Percentiles rank a stretch among this genome's conserved stretches.
Evolutionary conservation across 1,284 basidiomycete genomes (phyloP).

Genomic region (Rhodotorula sp.): DNA sequence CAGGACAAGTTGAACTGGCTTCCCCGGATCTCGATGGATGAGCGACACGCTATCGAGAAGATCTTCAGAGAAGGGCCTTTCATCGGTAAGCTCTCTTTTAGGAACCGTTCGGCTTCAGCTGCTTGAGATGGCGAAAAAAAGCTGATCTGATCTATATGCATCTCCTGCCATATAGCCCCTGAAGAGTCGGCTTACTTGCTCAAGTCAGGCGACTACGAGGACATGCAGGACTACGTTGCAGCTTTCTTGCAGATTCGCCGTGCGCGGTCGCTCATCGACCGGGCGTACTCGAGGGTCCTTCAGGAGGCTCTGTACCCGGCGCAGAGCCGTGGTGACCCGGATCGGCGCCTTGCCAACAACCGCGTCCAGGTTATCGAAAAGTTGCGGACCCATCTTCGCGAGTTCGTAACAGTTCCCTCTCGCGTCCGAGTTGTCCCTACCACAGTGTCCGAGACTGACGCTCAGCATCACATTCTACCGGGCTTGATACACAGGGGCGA

Average conservation of each 20-base stretch:
- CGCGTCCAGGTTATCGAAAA: neutral
- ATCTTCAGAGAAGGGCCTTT: neutral
- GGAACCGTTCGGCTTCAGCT: too few species aligned
- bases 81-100: neutral
- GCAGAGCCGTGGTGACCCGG: neutral
- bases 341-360: neutral
- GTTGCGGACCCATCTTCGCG: neutral
- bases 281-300: neutral
- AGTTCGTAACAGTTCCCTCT: neutral
- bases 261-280: neutral
- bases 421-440: too few species aligned
- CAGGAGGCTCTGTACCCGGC: neutral
- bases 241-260: neutral
- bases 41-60: neutral
- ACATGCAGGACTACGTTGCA: neutral
- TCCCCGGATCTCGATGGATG: neutral
- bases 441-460: neutral
- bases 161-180: neutral
- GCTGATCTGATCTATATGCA: too few species aligned
- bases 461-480: neutral
- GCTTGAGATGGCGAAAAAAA: too few species aligned
- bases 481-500: neutral
- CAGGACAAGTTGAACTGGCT: neutral
- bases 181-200: neutral
- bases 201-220: neutral